Conservation (phyloP, 139 green algal species). For the Spirogloea muscicola region DNA sequence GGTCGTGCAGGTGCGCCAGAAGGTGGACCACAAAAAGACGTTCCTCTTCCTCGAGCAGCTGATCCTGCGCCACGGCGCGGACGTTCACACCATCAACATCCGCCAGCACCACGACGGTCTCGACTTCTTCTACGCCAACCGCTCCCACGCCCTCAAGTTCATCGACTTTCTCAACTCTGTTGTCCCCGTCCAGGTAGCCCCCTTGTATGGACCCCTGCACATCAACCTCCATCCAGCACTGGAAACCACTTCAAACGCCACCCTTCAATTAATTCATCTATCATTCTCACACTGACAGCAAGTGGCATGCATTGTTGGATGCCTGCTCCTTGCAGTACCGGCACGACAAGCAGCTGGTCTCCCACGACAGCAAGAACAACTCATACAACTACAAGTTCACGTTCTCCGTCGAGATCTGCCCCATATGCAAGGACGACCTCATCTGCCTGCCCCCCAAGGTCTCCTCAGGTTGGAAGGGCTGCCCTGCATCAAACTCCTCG, state of each 20-base stretch:
- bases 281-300: too few relatives aligned
- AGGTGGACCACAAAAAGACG: conserved; percentile 95
- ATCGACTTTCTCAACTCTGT: conserved; percentile 86
- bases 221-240: too few relatives aligned
- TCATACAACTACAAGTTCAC: conserved; percentile 99
- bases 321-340: too few relatives aligned
- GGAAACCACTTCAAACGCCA: too few relatives aligned
- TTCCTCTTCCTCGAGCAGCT: conserved; percentile 99
- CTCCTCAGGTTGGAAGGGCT: too few relatives aligned
- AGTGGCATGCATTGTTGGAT: too few relatives aligned
- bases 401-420: conserved; percentile 91
- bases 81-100: conserved; percentile 71
- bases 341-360: conserved; percentile 95
- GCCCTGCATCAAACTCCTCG: too few relatives aligned
- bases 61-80: conserved; percentile 89
- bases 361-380: conserved; percentile 84
- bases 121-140: conserved; percentile 91
- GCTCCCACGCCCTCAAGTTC: conserved; percentile 83
- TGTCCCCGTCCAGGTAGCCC: conserved; percentile 47
- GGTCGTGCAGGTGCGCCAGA: conserved; percentile 85
- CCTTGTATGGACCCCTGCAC: too few relatives aligned
- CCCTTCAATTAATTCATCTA: too few relatives aligned
- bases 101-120: conserved; percentile 69
- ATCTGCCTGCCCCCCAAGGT: conserved; percentile 82
- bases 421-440: conserved; percentile 85